phyloP scores from a whole-genome alignment of 768 basidiomycete genomes.

The Termitomyces sp. region DNA sequence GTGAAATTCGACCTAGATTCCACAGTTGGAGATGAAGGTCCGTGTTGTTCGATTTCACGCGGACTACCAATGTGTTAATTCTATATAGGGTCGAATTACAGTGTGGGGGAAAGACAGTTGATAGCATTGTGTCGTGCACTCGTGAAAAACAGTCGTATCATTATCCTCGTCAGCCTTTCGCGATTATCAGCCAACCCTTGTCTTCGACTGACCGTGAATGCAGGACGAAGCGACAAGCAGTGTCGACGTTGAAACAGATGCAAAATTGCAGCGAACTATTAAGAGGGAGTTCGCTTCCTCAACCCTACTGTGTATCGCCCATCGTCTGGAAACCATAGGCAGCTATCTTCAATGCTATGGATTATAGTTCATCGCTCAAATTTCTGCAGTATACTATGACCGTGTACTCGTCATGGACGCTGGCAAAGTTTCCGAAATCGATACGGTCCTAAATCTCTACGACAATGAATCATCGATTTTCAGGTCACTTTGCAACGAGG shows the following conservation, averaged over 20 bases:
- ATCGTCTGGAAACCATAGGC: conserved; percentile 55
- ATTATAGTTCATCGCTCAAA: neutral
- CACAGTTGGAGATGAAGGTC: conserved; percentile 58
- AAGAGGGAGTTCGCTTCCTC: conserved; percentile 51
- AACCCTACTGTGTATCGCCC: conserved; percentile 52
- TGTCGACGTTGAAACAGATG: conserved; percentile 59
- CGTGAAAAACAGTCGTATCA: conserved; percentile 54
- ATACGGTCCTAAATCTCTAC: conserved; percentile 63
- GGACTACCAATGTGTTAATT: neutral
- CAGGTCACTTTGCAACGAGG: conserved; percentile 64
- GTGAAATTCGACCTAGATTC: conserved; percentile 66
- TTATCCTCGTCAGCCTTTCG: conserved; percentile 39
- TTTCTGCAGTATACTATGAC: conserved; percentile 49
- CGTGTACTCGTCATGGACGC: conserved; percentile 68
- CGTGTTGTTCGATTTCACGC: neutral
- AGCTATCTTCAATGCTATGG: neutral
- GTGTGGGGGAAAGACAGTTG: conserved; percentile 61
- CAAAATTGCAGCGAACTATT: conserved; percentile 58
- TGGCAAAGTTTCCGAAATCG: conserved; percentile 66
- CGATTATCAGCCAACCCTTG: neutral
- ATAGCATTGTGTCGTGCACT: conserved; percentile 58
- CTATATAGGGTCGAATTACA: conserved; percentile 49
- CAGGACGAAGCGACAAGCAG: conserved; percentile 62
- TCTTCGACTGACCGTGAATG: neutral
- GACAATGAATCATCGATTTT: conserved; percentile 61